These are phyloP conservation scores for Barnettozyma pratensis DNA, from an alignment of 805 yeast genomes.

Conservation along the genomic window DNA sequence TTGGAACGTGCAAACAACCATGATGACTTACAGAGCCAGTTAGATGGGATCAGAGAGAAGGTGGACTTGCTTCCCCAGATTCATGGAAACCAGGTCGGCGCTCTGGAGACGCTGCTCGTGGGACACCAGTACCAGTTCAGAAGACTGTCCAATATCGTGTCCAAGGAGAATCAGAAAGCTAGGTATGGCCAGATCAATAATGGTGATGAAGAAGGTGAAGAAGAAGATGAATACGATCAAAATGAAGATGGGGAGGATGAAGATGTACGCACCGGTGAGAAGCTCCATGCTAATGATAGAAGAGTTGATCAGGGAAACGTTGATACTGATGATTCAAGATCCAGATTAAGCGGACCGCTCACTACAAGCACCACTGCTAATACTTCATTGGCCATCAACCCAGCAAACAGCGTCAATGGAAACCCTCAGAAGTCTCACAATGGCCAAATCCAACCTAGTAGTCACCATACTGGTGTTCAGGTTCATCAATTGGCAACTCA, in stretches of 20 bases:
- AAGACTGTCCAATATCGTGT: slow-evolving; percentile 10
- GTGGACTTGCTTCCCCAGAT: slow-evolving; percentile 17
- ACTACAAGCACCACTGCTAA: not conserved
- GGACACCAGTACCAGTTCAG: slow-evolving; percentile 20
- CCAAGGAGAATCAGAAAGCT: slow-evolving; percentile 1
- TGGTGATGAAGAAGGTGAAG: not conserved
- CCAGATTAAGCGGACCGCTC: not conserved
- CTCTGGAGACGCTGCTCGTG: slow-evolving; percentile 13
- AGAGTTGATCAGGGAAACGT: not conserved
- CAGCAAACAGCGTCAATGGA: slow-evolving; percentile 4
- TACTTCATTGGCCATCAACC: not conserved
- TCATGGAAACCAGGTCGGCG: slow-evolving; percentile 15
- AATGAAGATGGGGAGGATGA: not conserved
- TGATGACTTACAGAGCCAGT: slow-evolving; percentile 9
- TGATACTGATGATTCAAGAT: not conserved
- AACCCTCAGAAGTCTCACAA: not conserved
- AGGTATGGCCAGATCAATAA: not conserved
- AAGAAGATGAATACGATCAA: not conserved
- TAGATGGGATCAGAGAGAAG: slow-evolving; percentile 11
- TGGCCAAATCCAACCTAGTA: not conserved
- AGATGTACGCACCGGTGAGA: too few relatives aligned
- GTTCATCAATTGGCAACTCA: not conserved
- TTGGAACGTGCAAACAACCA: slow-evolving; percentile 10
- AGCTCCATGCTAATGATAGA: not conserved
- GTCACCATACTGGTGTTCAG: not conserved